Conservation (phyloP, 805 yeast species). For the Pichia gijzeniarum region DNA sequence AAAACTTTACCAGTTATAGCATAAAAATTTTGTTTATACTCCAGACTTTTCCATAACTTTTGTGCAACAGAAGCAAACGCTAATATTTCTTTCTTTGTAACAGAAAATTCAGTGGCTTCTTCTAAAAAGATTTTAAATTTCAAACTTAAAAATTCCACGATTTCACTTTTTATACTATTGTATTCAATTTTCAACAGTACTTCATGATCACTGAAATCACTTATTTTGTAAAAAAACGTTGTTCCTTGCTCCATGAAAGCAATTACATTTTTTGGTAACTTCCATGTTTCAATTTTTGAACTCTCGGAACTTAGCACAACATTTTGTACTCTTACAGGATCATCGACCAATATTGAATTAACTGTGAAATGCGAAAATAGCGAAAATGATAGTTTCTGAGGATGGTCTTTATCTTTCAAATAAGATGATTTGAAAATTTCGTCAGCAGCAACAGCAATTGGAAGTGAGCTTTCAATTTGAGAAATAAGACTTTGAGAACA, state of each 20-base stretch:
- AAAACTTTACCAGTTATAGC: constrained; percentile 21
- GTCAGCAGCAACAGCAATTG: constrained; percentile 71
- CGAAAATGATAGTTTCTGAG: not conserved
- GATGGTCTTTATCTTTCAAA: not conserved
- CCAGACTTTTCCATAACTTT: constrained; percentile 16
- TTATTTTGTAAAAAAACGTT: constrained; percentile 51
- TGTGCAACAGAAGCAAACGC: constrained; percentile 20
- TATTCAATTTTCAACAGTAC: constrained; percentile 40
- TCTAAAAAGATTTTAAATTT: constrained; percentile 10
- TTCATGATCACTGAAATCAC: constrained; percentile 28
- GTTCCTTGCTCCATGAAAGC: constrained; percentile 70
- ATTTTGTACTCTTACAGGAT: constrained; percentile 48
- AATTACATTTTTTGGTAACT: constrained; percentile 33
- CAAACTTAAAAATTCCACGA: constrained; percentile 24
- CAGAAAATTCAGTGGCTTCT: not conserved
- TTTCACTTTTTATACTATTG: constrained; percentile 42
- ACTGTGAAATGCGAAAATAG: constrained; percentile 65
- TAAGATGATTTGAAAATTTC: constrained; percentile 58
- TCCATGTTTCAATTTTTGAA: constrained; percentile 25
- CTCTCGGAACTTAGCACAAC: constrained; percentile 29
- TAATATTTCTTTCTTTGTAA: constrained; percentile 9
- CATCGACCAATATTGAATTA: constrained; percentile 45
- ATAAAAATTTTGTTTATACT: constrained; percentile 25
- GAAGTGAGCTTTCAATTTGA: constrained; percentile 45
- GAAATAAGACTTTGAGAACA: constrained; percentile 17